Percentiles rank a stretch among this genome's conserved stretches.
Conservation (phyloP, 768 basidiomycete genomes). For the Imleria badia region DNA sequence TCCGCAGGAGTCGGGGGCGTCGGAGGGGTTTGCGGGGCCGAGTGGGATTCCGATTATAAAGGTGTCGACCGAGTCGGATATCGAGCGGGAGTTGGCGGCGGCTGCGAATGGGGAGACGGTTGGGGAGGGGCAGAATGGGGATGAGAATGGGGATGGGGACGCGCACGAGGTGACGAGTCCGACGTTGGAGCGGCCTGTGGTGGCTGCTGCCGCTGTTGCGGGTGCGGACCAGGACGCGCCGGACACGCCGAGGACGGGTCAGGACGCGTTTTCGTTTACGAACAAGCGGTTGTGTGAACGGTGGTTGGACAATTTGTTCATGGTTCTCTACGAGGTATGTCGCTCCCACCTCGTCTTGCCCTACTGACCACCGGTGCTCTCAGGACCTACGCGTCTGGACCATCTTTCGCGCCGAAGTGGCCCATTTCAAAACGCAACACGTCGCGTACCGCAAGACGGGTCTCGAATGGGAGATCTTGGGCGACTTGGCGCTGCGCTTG, state of each 20-base stretch:
- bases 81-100: slow-evolving; percentile 41
- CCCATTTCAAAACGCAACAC: slow-evolving; percentile 98
- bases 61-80: slow-evolving; percentile 71
- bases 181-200: slow-evolving; percentile 42
- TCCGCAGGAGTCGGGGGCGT: slow-evolving; percentile 23
- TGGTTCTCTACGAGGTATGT: slow-evolving; percentile 93
- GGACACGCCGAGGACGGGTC: slow-evolving; percentile 27
- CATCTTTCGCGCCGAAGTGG: slow-evolving; percentile 97
- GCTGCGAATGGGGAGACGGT: slow-evolving; percentile 26
- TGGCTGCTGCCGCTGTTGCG: slow-evolving; percentile 39
- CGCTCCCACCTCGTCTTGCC: not conserved
- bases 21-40: slow-evolving; percentile 25
- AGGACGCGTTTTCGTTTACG: slow-evolving; percentile 85
- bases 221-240: slow-evolving; percentile 22
- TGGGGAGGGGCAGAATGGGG: not conserved
- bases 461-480: slow-evolving; percentile 97
- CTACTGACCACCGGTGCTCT: too few species aligned
- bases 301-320: slow-evolving; percentile 97
- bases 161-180: slow-evolving; percentile 23
- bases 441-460: slow-evolving; percentile 97
- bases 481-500: slow-evolving; percentile 88
- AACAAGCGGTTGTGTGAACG: slow-evolving; percentile 96
- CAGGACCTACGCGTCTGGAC: slow-evolving; percentile 97
- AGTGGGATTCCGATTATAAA: slow-evolving; percentile 65
- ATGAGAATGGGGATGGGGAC: slow-evolving; percentile 16